These are phyloP conservation scores for Silene uniflora DNA, from an alignment of 148 eudicot genomes.

Conservation along the genomic window DNA sequence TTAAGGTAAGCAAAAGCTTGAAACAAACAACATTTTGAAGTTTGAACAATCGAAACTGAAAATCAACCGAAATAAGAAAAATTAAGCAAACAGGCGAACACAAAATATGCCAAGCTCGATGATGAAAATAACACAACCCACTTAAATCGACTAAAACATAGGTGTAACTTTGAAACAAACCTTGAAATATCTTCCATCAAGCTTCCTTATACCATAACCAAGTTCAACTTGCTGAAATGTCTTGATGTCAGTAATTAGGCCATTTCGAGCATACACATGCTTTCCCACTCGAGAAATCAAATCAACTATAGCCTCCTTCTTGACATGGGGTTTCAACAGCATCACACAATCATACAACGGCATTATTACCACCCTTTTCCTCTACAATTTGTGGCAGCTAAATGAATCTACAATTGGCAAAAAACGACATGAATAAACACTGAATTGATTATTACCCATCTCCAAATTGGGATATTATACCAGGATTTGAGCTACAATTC, in stretches of 20 bases:
- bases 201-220: conserved; percentile 95
- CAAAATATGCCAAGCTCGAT: background rate
- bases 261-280: conserved; percentile 73
- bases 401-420: background rate
- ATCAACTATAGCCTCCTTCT: conserved; percentile 40
- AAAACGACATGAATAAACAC: background rate
- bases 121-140: background rate
- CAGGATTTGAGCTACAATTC: too few relatives aligned
- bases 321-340: conserved; percentile 64
- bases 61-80: background rate
- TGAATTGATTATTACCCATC: background rate
- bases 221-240: conserved; percentile 58
- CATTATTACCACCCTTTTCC: conserved; percentile 40
- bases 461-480: background rate
- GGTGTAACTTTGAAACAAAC: conserved; percentile 21
- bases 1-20: too few relatives aligned
- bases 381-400: background rate
- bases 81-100: background rate
- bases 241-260: conserved; percentile 71
- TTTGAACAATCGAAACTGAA: background rate
- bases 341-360: conserved; percentile 95
- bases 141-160: background rate
- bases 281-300: conserved; percentile 71
- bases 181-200: conserved; percentile 84
- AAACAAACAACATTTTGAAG: background rate